Base-by-base conservation (phyloP, 805 yeast genomes). In the Kluyveromyces dobzhanskii region DNA sequence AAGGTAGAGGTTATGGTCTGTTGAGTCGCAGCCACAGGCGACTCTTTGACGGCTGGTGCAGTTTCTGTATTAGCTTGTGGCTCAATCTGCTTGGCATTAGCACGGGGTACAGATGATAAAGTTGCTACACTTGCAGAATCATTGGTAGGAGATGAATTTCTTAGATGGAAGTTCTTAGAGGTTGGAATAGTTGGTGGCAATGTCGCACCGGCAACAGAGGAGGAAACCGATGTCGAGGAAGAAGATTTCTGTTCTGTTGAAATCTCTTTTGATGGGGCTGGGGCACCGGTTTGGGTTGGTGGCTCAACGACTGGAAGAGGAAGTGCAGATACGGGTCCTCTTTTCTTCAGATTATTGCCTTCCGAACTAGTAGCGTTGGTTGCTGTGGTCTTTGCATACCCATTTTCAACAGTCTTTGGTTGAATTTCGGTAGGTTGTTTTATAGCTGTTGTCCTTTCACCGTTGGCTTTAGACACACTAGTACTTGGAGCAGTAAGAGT, bases 171-270 rank as follows among this genome's bases (percentile, higher is more conserved):
- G 25, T 57, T 54, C 32, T 51, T 48, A 12, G 64, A 59, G 2
- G 62, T 56, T 31, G 64, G 64, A 19, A 59, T 56, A n/a, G 51
- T 42, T 11, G 44, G 42, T 3, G 64, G 64, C 9, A 59, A 36
- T 8, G 62, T 57, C 2, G 64, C 64, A 27, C 64, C 64, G 4
- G 60, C 61, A 34, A 48, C 53, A 31, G 49, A 39, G 4, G 44
- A 32, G 10, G 42, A 38, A 8, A 34, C 25, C 17, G 42, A 44
- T 5, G 38, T n/a, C 7, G 42, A 31, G n/a, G 42, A 43, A 10
- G 30, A 16, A 4, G 13, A 8, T 4, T 24, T 14, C 3, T 6
- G 7, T 30, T 16, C 19, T 10, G 5, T 30, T 30, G 32, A 16
- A 17, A 13, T n/a, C 7, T 17, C 32, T 7, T 30, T 30, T 14